Conservation (phyloP, 805 yeast genomes). For the Starmerella bombicola region DNA sequence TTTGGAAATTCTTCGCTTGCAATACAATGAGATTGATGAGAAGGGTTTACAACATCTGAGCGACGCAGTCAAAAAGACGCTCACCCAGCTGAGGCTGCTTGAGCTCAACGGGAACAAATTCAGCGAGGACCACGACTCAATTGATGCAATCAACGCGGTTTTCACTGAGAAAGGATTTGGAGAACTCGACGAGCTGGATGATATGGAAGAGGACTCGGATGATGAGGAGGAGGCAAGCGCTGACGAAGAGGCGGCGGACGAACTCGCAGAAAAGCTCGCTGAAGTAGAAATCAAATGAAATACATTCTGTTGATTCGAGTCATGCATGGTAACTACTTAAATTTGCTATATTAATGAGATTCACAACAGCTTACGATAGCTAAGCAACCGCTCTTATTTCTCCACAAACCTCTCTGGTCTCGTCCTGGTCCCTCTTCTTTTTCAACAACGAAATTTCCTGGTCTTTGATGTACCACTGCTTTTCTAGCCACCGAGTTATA, state of each 20-base stretch:
- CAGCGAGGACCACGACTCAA: conserved; percentile 68
- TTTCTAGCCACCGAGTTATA: conserved; percentile 60
- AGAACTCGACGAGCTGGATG: conserved; percentile 85
- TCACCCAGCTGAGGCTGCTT: conserved; percentile 49
- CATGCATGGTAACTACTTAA: no score
- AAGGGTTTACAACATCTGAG: conserved; percentile 49
- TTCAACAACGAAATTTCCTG: neutral
- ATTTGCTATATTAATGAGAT: no score
- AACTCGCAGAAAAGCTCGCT: conserved; percentile 42
- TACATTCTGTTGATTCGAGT: neutral
- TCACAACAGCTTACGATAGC: no score
- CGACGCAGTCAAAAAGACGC: conserved; percentile 39
- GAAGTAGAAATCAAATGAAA: conserved; percentile 23
- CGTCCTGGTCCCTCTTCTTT: no score
- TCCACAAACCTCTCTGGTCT: no score
- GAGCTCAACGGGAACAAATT: conserved; percentile 92
- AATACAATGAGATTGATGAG: conserved; percentile 74
- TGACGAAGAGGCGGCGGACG: conserved; percentile 45
- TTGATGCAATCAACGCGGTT: conserved; percentile 47
- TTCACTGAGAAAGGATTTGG: conserved; percentile 68
- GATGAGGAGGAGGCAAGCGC: conserved; percentile 54
- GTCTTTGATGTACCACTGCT: conserved; percentile 61
- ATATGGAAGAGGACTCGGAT: conserved; percentile 73
- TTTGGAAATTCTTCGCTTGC: conserved; percentile 55
- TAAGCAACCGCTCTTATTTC: no score